Base-by-base conservation (phyloP, 78 protist species). In the Dictyostelium brefeldianum region DNA sequence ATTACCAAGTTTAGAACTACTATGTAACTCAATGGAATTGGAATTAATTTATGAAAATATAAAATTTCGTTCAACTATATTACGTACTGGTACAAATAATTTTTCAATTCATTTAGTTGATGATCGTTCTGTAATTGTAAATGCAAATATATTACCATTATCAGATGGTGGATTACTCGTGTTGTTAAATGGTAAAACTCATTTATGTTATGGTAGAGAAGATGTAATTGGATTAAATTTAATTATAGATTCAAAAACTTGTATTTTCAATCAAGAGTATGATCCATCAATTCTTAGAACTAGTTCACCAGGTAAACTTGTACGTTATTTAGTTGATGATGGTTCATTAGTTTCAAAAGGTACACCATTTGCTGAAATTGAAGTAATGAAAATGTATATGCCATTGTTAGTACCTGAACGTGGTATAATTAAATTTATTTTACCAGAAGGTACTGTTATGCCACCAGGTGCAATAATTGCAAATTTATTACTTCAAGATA, bases 361-460 rank as follows among this genome's bases (percentile, higher is more conserved):
- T 69, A 48, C 89, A 15, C 83, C 98, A 7, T 93, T 36, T 54
- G 98, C 97, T 7, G 99, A 98, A 78, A 85, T 97, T 59, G 99
- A 98, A 79, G 99, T 97, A 36, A 98, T 98, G 99, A 98, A 98
- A 96, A 98, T 98, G 99, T 73, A 89, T 93, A 83, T 97, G 97
- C 95, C 97, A 17, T 74, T 98, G n/a, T 20, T 51, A 17, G 96
- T 95, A 3, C 50, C 89, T 22, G 97, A 95, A 20, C 36, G 85
- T 0, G 99, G 99, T 48, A 20, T 4, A 25, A 71, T 98, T 71
- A 64, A 70, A 57, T 82, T 64, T 9, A 81, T 50, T 5, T 78
- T 62, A 22, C 20, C 93, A 8, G 93, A 82, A 10, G 99, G 99
- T 53, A 12, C 97, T 51, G 90, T 98, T 41, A 53, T 98, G 89